Evolutionary conservation across 2,329 filamentous ascomycete species (phyloP).

Genomic region (Pyrenochaeta sp.): DNA sequence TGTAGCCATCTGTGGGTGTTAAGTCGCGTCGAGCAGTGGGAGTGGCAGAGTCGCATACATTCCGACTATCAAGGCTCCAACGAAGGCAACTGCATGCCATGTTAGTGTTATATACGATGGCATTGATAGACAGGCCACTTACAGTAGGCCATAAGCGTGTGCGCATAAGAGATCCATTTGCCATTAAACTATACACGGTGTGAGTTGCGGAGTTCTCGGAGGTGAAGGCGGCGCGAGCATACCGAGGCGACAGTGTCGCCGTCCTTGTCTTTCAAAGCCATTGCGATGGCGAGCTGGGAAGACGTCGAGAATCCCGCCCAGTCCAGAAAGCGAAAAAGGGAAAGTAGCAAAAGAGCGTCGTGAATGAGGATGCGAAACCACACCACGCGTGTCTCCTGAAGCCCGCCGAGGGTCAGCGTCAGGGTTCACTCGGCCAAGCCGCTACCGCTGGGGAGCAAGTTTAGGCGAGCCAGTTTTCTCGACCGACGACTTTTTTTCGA

Average conservation of each 20-base stretch:
- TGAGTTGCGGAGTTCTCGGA: slow-evolving; percentile 37
- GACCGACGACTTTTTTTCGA: slow-evolving; percentile 30
- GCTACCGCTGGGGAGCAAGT: slow-evolving; percentile 26
- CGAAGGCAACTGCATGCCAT: slow-evolving; percentile 72
- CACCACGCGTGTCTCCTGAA: slow-evolving; percentile 41
- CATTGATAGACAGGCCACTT: too few species aligned
- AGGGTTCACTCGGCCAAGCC: slow-evolving; percentile 35
- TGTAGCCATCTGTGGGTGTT: slow-evolving; percentile 70
- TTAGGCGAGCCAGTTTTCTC: slow-evolving; percentile 25
- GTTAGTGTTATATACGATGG: too few species aligned
- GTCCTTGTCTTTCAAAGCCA: slow-evolving; percentile 70
- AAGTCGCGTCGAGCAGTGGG: slow-evolving; percentile 22
- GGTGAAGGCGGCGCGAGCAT: slow-evolving; percentile 36
- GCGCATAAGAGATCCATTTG: slow-evolving; percentile 88
- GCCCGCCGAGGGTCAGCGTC: slow-evolving; percentile 22
- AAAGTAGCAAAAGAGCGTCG: slow-evolving; percentile 40
- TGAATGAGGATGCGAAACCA: slow-evolving; percentile 18
- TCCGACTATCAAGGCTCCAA: slow-evolving; percentile 85
- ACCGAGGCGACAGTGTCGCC: slow-evolving; percentile 70
- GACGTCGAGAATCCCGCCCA: slow-evolving; percentile 13
- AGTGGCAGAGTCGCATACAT: slow-evolving; percentile 39
- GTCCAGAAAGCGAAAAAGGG: slow-evolving; percentile 25
- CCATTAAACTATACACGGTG: slow-evolving; percentile 71
- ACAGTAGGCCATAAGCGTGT: slow-evolving; percentile 87
- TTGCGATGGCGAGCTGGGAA: slow-evolving; percentile 36